Evolutionary conservation across 768 basidiomycete genomes (phyloP).

Genomic region (Artomyces pyxidatus): DNA sequence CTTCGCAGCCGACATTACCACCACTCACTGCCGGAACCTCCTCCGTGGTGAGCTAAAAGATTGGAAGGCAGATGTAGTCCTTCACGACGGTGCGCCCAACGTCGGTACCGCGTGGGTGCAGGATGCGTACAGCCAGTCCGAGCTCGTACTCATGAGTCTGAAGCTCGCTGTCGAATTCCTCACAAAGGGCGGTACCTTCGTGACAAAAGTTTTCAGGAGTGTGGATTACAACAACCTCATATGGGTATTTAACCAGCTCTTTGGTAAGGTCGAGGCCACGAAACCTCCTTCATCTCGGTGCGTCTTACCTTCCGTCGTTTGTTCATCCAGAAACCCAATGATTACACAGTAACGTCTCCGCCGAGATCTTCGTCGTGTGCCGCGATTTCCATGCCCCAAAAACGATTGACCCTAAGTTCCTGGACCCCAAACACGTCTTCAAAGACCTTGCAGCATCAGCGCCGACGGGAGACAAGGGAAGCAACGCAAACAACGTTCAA

Average conservation of each 20-base stretch:
- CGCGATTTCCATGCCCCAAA: conserved; percentile 91
- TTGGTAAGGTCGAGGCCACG: conserved; percentile 94
- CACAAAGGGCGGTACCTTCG: conserved; percentile 86
- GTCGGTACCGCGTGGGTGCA: conserved; percentile 99
- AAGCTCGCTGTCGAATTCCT: conserved; percentile 96
- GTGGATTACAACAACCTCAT: conserved; percentile 97
- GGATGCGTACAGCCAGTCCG: conserved; percentile 95
- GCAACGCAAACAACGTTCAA: conserved; percentile 58
- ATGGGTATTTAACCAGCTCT: conserved; percentile 98
- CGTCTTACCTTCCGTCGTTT: conserved; percentile 16
- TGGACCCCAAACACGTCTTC: conserved; percentile 97
- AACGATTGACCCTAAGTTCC: conserved; percentile 94
- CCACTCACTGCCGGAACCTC: conserved; percentile 77
- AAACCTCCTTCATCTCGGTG: conserved; percentile 97
- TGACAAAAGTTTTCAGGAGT: conserved; percentile 98
- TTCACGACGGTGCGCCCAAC: conserved; percentile 99
- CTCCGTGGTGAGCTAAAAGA: conserved; percentile 88
- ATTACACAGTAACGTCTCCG: conserved; percentile 81
- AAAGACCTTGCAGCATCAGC: conserved; percentile 65
- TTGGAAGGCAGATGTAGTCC: conserved; percentile 97
- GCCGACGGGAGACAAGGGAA: conserved; percentile 40
- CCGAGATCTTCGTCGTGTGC: conserved; percentile 99
- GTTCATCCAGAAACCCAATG: background rate
- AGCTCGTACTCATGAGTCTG: conserved; percentile 90
- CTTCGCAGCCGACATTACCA: conserved; percentile 93